Evolutionary conservation across 2,329 filamentous ascomycete species (phyloP), one percentile per base, ranked within the genome.

Genomic region (Lizonia empirigonia): DNA sequence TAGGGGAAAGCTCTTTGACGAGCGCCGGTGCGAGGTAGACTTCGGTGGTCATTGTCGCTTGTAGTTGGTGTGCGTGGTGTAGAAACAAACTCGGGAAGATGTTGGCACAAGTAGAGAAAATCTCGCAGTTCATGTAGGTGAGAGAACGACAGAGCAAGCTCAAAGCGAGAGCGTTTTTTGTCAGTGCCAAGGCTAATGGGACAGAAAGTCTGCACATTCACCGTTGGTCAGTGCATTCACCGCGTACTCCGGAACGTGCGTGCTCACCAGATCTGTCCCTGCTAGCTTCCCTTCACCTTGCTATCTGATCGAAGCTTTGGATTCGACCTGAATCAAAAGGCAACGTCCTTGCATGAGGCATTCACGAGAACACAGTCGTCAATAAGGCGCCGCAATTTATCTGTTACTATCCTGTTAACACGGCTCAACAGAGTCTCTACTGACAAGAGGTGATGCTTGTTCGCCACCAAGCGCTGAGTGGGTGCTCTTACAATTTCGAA

Each of bases 201-300:
- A 29, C 19, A 36, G 37, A 48, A 46, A 55, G 48, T 23, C 36
- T 37, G 53, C 23, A 50, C 52, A 44, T 60, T 62, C 53, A 59
- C 51, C 46, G 29, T 30, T 48, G 53, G 58, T 55, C 51, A 44
- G 53, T 57, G 57, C 55, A 45, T 53, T 57, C 58, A 59, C 44
- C 30, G 38, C 22, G 24, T 15, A n/a, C 15, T 46, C 50, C 27
- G 24, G 15, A 19, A 7, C 9, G 10, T 29, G 32, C 20, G 7
- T 29, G 30, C 36, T 39, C 15, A 41, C 37, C 12, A 13, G 19
- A 4, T 36, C 23, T 16, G 22, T 20, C 13, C 16, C 8, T 9
- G 7, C 26, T 26, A n/a, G 15, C 16, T 26, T 32, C 16, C 26
- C 36, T 40, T 35, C 44, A 29, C 24, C 32, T 26, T 19, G 19